These are phyloP conservation scores for Smallanthus sonchifolius DNA, from an alignment of 129 eudicot genomes.

Conservation along the genomic window DNA sequence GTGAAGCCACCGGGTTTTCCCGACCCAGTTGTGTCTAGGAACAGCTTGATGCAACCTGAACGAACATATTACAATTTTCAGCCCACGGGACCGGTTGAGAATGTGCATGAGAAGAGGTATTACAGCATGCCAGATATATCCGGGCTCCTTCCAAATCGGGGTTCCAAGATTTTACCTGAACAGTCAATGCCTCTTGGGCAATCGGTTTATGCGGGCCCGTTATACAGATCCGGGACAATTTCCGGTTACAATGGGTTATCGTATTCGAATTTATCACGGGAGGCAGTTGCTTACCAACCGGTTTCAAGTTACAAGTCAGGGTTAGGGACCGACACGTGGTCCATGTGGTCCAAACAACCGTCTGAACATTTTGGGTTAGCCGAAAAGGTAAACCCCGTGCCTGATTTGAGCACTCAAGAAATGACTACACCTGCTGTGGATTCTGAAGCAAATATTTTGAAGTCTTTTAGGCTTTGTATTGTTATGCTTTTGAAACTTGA, in stretches of 20 bases:
- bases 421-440: slow-evolving; percentile 38
- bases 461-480: slow-evolving; percentile 65
- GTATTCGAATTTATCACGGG: slow-evolving; percentile 35
- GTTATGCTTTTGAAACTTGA: slow-evolving; percentile 73
- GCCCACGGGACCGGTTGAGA: slow-evolving; percentile 32
- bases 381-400: slow-evolving; percentile 18
- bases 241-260: slow-evolving; percentile 27
- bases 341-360: slow-evolving; percentile 86
- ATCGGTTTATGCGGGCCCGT: slow-evolving; percentile 34
- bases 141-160: slow-evolving; percentile 58
- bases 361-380: slow-evolving; percentile 90
- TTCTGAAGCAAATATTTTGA: slow-evolving; percentile 65
- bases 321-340: slow-evolving; percentile 40
- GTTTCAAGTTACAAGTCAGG: slow-evolving; percentile 26
- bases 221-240: slow-evolving; percentile 46
- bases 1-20: slow-evolving; percentile 83
- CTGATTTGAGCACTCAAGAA: slow-evolving; percentile 38
- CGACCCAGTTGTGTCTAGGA: slow-evolving; percentile 63
- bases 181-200: slow-evolving; percentile 38
- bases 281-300: slow-evolving; percentile 50
- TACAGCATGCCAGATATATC: slow-evolving; percentile 93
- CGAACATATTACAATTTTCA: slow-evolving; percentile 32
- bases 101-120: slow-evolving; percentile 59
- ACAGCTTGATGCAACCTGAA: slow-evolving; percentile 58
- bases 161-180: slow-evolving; percentile 24